These are phyloP conservation scores for Cryphonectria naterciae DNA, from an alignment of 2,329 filamentous ascomycete genomes.

Conservation along the genomic window DNA sequence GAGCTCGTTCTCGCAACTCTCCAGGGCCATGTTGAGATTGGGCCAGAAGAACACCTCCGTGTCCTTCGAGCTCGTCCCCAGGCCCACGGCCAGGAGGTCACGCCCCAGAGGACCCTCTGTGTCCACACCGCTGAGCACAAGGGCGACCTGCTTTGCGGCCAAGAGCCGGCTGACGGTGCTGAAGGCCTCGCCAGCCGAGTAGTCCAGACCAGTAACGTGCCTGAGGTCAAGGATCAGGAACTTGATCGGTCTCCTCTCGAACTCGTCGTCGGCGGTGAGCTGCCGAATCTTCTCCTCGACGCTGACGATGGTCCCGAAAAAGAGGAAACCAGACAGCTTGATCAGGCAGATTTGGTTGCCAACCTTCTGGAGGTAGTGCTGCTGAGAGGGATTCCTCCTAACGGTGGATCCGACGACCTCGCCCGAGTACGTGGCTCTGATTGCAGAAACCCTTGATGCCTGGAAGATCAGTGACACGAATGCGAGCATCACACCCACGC, in stretches of 20 bases:
- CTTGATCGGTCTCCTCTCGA: constrained; percentile 77
- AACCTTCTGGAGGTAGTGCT: constrained; percentile 82
- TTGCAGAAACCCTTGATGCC: constrained; percentile 85
- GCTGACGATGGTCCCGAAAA: constrained; percentile 96
- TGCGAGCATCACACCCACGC: constrained; percentile 87
- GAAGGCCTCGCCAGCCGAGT: constrained; percentile 94
- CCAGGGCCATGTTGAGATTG: constrained; percentile 88
- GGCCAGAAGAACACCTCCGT: constrained; percentile 81
- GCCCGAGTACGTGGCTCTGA: constrained; percentile 88
- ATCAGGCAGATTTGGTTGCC: constrained; percentile 88
- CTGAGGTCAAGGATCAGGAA: constrained; percentile 88
- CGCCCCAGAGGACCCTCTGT: constrained; percentile 75
- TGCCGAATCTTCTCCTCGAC: constrained; percentile 87
- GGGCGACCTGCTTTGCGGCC: constrained; percentile 73
- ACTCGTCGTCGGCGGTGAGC: constrained; percentile 81
- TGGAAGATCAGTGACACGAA: constrained; percentile 92
- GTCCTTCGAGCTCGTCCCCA: constrained; percentile 66
- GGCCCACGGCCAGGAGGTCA: constrained; percentile 80
- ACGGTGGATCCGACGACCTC: constrained; percentile 91
- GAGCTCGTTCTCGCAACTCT: constrained; percentile 93
- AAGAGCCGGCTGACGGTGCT: constrained; percentile 88
- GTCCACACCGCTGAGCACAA: constrained; percentile 83
- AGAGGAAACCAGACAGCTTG: constrained; percentile 93
- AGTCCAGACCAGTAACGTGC: constrained; percentile 91
- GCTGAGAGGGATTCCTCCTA: constrained; percentile 84